Evolutionary conservation across 2,329 filamentous ascomycete genomes (phyloP), one percentile per base, ranked within the genome.

Genomic region (Leptographium radiaticola): DNA sequence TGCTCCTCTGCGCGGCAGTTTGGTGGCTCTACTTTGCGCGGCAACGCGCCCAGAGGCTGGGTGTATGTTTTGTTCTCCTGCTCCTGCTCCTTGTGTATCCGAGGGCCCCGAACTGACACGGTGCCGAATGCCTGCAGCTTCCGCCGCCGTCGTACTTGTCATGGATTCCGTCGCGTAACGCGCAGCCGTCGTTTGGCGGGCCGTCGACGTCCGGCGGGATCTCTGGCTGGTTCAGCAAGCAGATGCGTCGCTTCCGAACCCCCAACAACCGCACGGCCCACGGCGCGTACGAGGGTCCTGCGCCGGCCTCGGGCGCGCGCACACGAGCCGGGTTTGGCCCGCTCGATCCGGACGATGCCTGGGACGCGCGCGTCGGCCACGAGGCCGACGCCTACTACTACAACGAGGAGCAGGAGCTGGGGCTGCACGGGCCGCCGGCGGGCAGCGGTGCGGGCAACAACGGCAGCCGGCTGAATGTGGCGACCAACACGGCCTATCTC

Each of bases 331-430:
- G 59, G 6, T 61, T 59, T 43, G 81, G 83, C 2, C 74, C 81
- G 5, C 75, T 89, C 47, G 88, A 93, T 63, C 86, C 86, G 1
- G 88, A 94, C 65, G 87, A 90, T 63, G 87, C 87, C 2, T 95
- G 89, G 89, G 87, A 93, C 69, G 70, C 86, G 58, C 75, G 86
- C 56, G 87, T 94, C 6, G 86, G 86, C 55, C 75, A 81, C 61
- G 87, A 90, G 66, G 80, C 83, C 18, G 82, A 85, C 63, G 70
- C 57, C 12, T 59, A 68, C 13, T 82, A 83, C 64, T 84, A 87
- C 63, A 56, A 55, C 55, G 87, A 91, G 65, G 86, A 88, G 69
- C 81, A 86, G 63, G 86, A 89, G 67, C 71, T 89, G 6, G 84
- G 83, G 0, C 62, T 72, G 50, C 65, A 67, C 51, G 60, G 58